Evolutionary conservation across 148 eudicot species (phyloP).

Genomic region (Chenopodium berlandieri): DNA sequence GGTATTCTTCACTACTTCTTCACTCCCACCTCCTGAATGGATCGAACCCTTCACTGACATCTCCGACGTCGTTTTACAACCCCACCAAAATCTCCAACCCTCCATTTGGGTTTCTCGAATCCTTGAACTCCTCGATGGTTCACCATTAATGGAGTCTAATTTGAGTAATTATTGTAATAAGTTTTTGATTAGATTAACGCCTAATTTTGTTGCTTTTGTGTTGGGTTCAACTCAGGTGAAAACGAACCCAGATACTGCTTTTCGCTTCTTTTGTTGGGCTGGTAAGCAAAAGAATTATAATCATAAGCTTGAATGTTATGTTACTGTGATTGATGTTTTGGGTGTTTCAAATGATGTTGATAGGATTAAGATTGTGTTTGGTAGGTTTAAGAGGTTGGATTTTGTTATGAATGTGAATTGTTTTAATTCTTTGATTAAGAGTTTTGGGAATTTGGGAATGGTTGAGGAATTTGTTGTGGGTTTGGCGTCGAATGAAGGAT

Average conservation of each 20-base stretch:
- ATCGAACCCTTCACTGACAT: constrained; percentile 70
- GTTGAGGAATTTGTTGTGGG: constrained; percentile 93
- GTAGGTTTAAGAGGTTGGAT: constrained; percentile 43
- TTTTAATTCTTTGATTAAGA: constrained; percentile 76
- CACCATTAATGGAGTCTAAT: constrained; percentile 54
- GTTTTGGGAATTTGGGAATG: constrained; percentile 82
- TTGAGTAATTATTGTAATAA: constrained; percentile 53
- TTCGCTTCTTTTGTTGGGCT: constrained; percentile 80
- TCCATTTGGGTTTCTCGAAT: constrained; percentile 82
- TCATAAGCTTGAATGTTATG: constrained; percentile 73
- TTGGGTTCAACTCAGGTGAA: constrained; percentile 45
- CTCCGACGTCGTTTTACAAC: constrained; percentile 61
- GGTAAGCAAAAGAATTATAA: constrained; percentile 70
- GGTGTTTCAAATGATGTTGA: constrained; percentile 45
- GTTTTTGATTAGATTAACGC: constrained; percentile 67
- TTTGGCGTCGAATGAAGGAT: constrained; percentile 82
- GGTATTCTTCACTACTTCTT: constrained; percentile 27
- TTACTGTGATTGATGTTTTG: constrained; percentile 58
- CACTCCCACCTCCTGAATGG: constrained; percentile 90
- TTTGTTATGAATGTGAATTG: constrained; percentile 49
- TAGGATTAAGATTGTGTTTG: constrained; percentile 54
- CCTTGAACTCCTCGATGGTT: constrained; percentile 47
- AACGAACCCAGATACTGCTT: constrained; percentile 42
- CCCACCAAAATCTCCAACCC: constrained; percentile 41
- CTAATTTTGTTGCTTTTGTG: constrained; percentile 63